Evolutionary conservation across 139 green algal genomes (phyloP), one percentile per base, ranked within the genome.

Genomic region (Picochlorum costavermella): DNA sequence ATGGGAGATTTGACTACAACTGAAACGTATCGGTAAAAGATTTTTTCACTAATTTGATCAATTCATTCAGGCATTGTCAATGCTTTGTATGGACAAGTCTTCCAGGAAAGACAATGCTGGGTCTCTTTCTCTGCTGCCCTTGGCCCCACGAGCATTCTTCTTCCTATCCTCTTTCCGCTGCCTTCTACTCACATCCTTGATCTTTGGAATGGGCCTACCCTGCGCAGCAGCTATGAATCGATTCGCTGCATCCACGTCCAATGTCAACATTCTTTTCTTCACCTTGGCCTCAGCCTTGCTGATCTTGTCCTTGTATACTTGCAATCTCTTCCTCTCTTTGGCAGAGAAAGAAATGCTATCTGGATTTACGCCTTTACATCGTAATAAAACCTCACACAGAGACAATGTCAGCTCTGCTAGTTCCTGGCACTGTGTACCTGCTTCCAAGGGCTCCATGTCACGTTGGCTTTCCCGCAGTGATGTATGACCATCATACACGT

Each of bases 191-290:
- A 40, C 33, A 40, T 6, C 3, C 33, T 40, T 40, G 6, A 0
- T 13, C 33, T 6, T 12, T 40, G 0, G 9, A 40, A 6, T 40
- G 9, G 33, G 33, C 33, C 33, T 40, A 40, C 33, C 33, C 33
- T 40, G 33, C 0, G 82, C 80, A n/a, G 53, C 46, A 3, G 45
- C 67, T 50, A 88, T 88, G 51, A 88, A 88, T 40, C 82, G 63
- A 50, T 79, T 84, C 28, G 80, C 71, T 1, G 69, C 77, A 5
- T 65, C 69, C 33, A 88, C 75, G 23, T 88, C 25, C 16, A 88
- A 29, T 11, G 65, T 31, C 10, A 72, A 29, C 3, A 40, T 65
- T 3, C 57, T 64, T 20, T 62, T 64, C 1, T 59, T 57, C 6
- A 68, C 40, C 2, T 48, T 36, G 20, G 78, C 57, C 43, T 71